These are phyloP conservation scores for Tarenaya hassleriana DNA, from an alignment of 345 rosid species.

Conservation along the genomic window DNA sequence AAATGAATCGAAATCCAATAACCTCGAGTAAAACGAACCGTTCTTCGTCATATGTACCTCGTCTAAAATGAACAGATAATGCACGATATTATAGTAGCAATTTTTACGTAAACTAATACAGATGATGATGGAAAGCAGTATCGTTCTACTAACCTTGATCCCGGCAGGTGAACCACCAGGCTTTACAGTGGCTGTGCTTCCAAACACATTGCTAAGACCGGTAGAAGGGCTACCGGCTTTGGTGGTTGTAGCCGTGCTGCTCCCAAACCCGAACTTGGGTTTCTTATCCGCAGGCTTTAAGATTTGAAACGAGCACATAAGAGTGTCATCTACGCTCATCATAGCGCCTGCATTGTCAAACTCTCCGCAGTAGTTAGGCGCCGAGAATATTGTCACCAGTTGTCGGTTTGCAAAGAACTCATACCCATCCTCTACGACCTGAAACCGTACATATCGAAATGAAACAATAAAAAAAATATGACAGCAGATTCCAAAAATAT, in stretches of 20 bases:
- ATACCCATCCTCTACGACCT: constrained; percentile 86
- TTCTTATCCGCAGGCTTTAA: constrained; percentile 57
- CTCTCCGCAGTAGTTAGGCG: constrained; percentile 78
- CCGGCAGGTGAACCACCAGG: constrained; percentile 45
- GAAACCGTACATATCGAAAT: constrained; percentile 18
- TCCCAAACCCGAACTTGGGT: constrained; percentile 36
- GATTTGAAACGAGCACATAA: constrained; percentile 74
- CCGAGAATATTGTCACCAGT: constrained; percentile 76
- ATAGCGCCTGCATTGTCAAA: constrained; percentile 81
- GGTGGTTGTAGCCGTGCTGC: too few relatives aligned
- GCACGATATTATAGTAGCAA: too few relatives aligned
- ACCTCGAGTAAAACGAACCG: too few relatives aligned
- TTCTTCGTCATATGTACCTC: too few relatives aligned
- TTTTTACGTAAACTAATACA: background rate
- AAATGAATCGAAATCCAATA: too few relatives aligned
- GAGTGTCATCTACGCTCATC: constrained; percentile 67
- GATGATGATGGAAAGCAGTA: background rate
- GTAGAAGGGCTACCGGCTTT: constrained; percentile 42
- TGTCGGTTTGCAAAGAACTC: constrained; percentile 68
- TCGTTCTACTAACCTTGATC: constrained; percentile 39
- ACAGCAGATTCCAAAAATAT: background rate
- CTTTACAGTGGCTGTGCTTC: constrained; percentile 38
- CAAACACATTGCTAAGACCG: constrained; percentile 28
- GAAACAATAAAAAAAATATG: constrained; percentile 3
- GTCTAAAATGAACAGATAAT: too few relatives aligned